phyloP scores from a whole-genome alignment of 225 moss, liverwort and hornwort genomes.

The Polytrichum formosum region DNA sequence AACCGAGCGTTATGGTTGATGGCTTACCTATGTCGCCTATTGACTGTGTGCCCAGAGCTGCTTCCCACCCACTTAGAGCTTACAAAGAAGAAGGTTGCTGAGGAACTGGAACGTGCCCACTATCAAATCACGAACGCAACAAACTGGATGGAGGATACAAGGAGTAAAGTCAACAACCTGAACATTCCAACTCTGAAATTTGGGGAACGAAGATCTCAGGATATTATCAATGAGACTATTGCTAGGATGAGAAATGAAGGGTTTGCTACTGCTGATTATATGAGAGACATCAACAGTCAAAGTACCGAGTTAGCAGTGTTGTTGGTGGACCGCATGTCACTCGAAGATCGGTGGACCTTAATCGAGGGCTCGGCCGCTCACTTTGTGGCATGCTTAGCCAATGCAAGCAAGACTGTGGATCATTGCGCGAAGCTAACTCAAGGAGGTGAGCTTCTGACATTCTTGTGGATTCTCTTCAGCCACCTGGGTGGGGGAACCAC shows the following conservation, averaged over 20 bases:
- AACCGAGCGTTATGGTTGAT: slow-evolving; percentile 18
- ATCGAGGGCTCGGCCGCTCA: slow-evolving; percentile 1
- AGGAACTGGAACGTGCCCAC: not conserved
- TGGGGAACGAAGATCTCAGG: slow-evolving; percentile 1
- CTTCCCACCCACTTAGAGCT: slow-evolving; percentile 16
- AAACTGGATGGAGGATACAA: slow-evolving; percentile 9
- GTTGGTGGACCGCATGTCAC: slow-evolving; percentile 4
- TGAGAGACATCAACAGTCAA: not conserved
- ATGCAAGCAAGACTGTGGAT: not conserved
- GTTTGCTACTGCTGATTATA: not conserved
- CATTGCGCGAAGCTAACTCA: slow-evolving; percentile 15
- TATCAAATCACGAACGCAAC: not conserved
- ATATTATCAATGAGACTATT: not conserved
- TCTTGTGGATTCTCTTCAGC: slow-evolving; percentile 12
- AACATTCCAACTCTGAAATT: not conserved
- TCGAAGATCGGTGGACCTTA: slow-evolving; percentile 7
- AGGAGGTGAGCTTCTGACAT: slow-evolving; percentile 9
- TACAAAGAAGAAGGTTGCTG: slow-evolving; percentile 1
- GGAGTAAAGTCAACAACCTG: not conserved
- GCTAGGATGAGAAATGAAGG: slow-evolving; percentile 1
- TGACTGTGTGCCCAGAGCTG: slow-evolving; percentile 15
- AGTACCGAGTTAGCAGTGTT: slow-evolving; percentile 12
- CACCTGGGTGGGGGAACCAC: slow-evolving; percentile 10
- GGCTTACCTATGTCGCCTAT: slow-evolving; percentile 9
- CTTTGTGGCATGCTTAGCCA: slow-evolving; percentile 9